A percentile compares a stretch with the other conserved stretches of the same genome.
Evolutionary conservation across 805 yeast genomes (phyloP).

Genomic region (Lachancea kluyveri): DNA sequence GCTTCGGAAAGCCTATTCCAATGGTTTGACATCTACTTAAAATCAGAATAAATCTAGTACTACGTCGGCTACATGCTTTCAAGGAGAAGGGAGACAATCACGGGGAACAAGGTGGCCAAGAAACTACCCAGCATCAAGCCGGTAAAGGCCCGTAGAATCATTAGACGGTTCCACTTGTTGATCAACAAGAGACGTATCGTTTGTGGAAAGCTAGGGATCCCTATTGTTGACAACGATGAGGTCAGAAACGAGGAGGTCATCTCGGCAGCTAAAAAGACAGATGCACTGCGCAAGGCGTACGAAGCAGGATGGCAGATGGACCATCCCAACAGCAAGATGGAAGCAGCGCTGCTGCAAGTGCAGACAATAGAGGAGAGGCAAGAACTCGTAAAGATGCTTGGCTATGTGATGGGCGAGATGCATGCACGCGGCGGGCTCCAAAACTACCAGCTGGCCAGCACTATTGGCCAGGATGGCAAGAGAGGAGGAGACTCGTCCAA

Average conservation of each 20-base stretch:
- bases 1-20: not conserved
- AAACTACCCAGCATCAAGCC: conserved; percentile 55
- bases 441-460: conserved; percentile 79
- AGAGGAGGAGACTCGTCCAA: conserved; percentile 94
- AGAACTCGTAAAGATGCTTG: conserved; percentile 32
- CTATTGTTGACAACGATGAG: conserved; percentile 12
- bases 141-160: conserved; percentile 63
- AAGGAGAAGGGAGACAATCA: conserved; percentile 28
- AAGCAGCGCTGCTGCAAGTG: conserved; percentile 8
- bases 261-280: conserved; percentile 5
- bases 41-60: not conserved
- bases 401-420: conserved; percentile 56
- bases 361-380: conserved; percentile 13
- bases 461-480: conserved; percentile 67
- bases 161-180: conserved; percentile 70
- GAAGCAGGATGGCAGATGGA: conserved; percentile 9
- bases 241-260: conserved; percentile 24
- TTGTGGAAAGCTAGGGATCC: conserved; percentile 27
- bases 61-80: conserved; percentile 15
- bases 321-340: conserved; percentile 11
- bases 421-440: conserved; percentile 66
- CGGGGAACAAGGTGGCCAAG: conserved; percentile 28
- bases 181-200: conserved; percentile 48
- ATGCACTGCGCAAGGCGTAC: conserved; percentile 5
- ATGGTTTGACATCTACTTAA: not conserved